Base-by-base conservation (phyloP, 1,284 basidiomycete genomes). In the Phlebopus sp. region DNA sequence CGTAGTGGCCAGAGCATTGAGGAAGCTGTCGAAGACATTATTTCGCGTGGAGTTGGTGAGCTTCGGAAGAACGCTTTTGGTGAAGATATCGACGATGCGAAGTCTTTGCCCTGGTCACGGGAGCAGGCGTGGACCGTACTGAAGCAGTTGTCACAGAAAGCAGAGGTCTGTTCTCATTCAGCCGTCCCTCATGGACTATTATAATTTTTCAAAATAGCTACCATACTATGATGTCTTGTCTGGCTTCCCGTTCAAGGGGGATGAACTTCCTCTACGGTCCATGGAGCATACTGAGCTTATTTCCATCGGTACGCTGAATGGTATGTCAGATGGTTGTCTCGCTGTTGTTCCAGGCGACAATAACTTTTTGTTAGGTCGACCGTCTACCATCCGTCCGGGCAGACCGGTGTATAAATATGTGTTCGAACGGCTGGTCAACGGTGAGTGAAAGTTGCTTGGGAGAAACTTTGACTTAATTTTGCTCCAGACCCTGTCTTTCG, bases 221-320 rank as follows among this genome's bases (percentile, higher is more conserved):
- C 76, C 88, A 9, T 98, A 97, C 66, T 83, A 92, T 50, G 83
- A 92, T 34, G 73, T 92, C 8, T 72, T 99, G 46, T 69, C 89
- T 49, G 86, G 91, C 45, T 89, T 87, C 63, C 92, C 91, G 1
- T 98, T 97, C 82, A 97, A 94, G 66, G 91, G 89, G 15, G 86
- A 94, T 58, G 94, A 97, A 62, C 71, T 73, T 11, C 77, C 90
- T 4, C 65, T 99, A 52, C 81, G 92, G 54, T 81, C 79, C 21
- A 84, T 99, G 80, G 96, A 97, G 63, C 87, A 91, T 56, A 86
- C 89, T 5, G 95, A 97, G 57, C 68, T 98, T 44, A 91, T 98
- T 53, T 75, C 83, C 1, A 87, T 99, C 40, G 76, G 75, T 7
- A 90, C 88, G 13, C 65, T 77, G 34, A 83, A 94, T 51, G 92